A percentile compares a stretch with the other conserved stretches of the same genome.
phyloP scores from a whole-genome alignment of 257 asterid species.

The Solanum stenotomum region DNA sequence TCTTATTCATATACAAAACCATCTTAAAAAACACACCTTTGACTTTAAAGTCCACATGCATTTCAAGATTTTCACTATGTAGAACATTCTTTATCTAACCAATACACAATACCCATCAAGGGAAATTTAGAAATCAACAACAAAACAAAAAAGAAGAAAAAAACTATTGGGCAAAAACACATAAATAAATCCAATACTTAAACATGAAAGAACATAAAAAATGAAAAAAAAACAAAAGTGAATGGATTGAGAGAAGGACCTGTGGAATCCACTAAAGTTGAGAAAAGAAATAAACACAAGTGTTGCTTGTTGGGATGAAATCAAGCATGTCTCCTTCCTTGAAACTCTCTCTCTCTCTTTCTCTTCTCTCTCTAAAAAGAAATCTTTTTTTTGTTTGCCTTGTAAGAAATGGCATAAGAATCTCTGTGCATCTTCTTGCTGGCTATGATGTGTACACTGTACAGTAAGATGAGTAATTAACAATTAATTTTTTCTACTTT shows the following conservation, averaged over 20 bases:
- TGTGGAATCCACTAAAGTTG: conserved; percentile 56
- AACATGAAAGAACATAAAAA: conserved; percentile 1
- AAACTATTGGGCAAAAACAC: not conserved
- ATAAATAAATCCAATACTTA: not conserved
- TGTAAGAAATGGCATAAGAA: not conserved
- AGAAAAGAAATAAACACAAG: conserved; percentile 57
- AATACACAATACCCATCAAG: not conserved
- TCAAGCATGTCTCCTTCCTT: conserved; percentile 74
- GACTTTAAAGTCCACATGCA: conserved; percentile 27
- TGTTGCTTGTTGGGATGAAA: conserved; percentile 68
- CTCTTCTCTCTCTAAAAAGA: conserved; percentile 8
- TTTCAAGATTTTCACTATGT: conserved; percentile 1
- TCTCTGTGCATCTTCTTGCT: conserved; percentile 10
- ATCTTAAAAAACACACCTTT: not conserved
- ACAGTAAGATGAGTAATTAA: not conserved
- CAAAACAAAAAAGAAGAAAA: not conserved
- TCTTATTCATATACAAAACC: not conserved
- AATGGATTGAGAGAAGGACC: conserved; percentile 35
- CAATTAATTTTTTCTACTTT: not conserved
- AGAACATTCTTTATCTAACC: not conserved
- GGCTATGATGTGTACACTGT: not conserved
- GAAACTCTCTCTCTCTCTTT: conserved; percentile 15
- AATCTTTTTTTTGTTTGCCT: not conserved
- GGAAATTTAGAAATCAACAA: not conserved
- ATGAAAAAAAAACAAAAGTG: not conserved